Conservation (phyloP, 176 grass and related monocot species). For the Phyllostachys edulis region DNA sequence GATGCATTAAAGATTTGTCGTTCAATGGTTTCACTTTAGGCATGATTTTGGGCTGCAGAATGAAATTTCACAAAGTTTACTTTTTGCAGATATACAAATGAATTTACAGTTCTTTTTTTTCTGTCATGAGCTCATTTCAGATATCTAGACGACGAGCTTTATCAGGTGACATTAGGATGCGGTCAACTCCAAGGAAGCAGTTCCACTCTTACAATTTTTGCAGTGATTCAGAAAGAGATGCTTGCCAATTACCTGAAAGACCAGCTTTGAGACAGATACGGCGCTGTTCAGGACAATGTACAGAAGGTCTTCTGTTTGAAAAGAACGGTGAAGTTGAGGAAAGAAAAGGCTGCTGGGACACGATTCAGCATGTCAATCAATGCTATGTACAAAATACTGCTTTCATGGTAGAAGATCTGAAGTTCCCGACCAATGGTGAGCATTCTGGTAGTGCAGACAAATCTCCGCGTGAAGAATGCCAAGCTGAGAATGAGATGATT, state of each 20-base stretch:
- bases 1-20: background rate
- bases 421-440: slow-evolving; percentile 5
- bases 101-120: slow-evolving; percentile 2
- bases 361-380: slow-evolving; percentile 9
- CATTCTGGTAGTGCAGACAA: background rate
- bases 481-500: slow-evolving; percentile 24
- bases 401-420: slow-evolving; percentile 32
- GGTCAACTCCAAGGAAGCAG: slow-evolving; percentile 54
- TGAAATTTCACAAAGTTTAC: background rate
- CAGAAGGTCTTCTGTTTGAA: slow-evolving; percentile 9
- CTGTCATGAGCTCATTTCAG: slow-evolving; percentile 27
- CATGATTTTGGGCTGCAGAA: background rate
- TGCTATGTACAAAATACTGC: background rate
- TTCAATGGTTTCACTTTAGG: background rate
- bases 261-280: slow-evolving; percentile 16
- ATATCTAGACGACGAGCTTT: slow-evolving; percentile 25
- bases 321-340: slow-evolving; percentile 13
- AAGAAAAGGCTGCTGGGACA: slow-evolving; percentile 4
- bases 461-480: slow-evolving; percentile 31
- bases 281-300: background rate
- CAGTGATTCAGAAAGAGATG: slow-evolving; percentile 41
- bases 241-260: slow-evolving; percentile 15
- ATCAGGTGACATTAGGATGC: slow-evolving; percentile 23
- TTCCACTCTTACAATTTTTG: slow-evolving; percentile 13
- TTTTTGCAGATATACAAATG: background rate